A percentile compares a stretch with the other conserved stretches of the same genome.
Conservation (phyloP, 257 asterid genomes). For the Ilex asprella region DNA sequence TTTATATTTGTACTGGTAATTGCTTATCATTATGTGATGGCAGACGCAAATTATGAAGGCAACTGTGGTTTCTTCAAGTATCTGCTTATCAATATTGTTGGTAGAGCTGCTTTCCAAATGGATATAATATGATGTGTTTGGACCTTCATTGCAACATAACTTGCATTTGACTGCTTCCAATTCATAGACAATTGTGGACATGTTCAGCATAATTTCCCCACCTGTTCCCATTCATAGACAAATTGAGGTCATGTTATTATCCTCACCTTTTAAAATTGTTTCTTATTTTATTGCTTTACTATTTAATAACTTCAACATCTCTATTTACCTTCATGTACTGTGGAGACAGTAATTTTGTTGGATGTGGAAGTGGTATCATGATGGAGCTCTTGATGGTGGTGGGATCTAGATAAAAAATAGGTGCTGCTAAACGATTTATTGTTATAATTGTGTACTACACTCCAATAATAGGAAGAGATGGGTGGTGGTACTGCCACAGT, state of each 20-base stretch:
- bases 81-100: conserved; percentile 17
- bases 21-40: conserved; percentile 89
- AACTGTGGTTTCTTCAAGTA: conserved; percentile 41
- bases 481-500: too few species aligned
- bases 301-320: too few species aligned
- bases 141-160: conserved; percentile 7
- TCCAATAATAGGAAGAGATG: too few species aligned
- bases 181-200: conserved; percentile 19
- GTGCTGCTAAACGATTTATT: too few species aligned
- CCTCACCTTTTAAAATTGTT: neutral
- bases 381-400: too few species aligned
- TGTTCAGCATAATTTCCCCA: neutral
- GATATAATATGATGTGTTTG: conserved; percentile 19
- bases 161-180: conserved; percentile 14
- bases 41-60: conserved; percentile 88
- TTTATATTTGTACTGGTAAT: conserved; percentile 75
- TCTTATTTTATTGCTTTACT: too few species aligned
- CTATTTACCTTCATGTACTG: too few species aligned
- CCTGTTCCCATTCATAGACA: conserved; percentile 19
- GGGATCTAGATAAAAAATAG: too few species aligned
- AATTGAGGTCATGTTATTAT: neutral
- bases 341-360: too few species aligned
- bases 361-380: too few species aligned
- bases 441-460: too few species aligned
- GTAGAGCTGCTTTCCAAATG: conserved; percentile 15